Evolutionary conservation across 768 basidiomycete genomes (phyloP).

Genomic region (Saitozyma podzolica): DNA sequence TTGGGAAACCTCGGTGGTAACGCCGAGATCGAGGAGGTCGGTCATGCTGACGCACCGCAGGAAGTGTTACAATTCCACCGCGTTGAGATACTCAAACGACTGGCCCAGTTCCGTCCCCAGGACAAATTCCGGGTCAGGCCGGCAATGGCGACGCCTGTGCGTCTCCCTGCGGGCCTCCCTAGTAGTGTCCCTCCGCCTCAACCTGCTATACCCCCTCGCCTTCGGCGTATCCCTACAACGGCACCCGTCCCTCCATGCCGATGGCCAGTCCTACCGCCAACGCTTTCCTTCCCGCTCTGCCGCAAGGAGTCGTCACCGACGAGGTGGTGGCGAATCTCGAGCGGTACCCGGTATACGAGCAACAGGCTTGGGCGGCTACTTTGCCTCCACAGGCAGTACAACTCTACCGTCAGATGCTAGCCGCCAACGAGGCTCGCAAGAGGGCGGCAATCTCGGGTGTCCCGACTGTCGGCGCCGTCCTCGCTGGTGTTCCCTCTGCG

Average conservation of each 20-base stretch:
- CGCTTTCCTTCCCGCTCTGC: conserved; percentile 35
- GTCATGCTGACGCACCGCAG: neutral
- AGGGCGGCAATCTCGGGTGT: neutral
- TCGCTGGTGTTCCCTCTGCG: neutral
- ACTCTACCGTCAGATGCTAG: conserved; percentile 36
- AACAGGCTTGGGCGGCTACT: conserved; percentile 36
- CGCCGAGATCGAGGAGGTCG: neutral
- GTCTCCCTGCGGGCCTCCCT: neutral
- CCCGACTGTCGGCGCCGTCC: neutral
- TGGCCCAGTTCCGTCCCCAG: conserved; percentile 12
- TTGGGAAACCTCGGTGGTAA: neutral
- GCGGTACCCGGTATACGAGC: conserved; percentile 40
- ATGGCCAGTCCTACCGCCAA: neutral
- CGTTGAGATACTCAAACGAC: conserved; percentile 12
- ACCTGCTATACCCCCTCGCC: neutral
- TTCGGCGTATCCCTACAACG: conserved; percentile 1
- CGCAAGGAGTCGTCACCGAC: conserved; percentile 38
- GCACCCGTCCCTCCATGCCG: neutral
- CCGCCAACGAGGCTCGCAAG: conserved; percentile 27
- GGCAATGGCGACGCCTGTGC: neutral
- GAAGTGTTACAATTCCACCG: conserved; percentile 9
- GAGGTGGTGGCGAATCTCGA: conserved; percentile 41
- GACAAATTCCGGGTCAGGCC: conserved; percentile 10
- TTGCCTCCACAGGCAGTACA: conserved; percentile 27
- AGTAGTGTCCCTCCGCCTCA: neutral